phyloP scores from a whole-genome alignment of 148 eudicot species.

The Amaranthus hypochondriacus region DNA sequence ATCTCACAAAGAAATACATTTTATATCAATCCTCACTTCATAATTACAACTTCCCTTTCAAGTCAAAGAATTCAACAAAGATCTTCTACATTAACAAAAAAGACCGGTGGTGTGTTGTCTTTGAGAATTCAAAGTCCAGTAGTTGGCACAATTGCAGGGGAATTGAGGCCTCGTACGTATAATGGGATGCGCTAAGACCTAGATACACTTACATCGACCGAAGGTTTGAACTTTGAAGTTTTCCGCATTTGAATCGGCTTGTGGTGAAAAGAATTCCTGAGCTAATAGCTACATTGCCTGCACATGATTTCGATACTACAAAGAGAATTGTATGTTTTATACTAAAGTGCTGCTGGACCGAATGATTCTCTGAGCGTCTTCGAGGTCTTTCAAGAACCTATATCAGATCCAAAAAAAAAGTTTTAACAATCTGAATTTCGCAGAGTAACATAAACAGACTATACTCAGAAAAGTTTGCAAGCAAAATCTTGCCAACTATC shows the following conservation, averaged over 20 bases:
- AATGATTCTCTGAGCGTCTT: conserved; percentile 74
- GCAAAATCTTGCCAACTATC: too few relatives aligned
- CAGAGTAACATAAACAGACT: too few relatives aligned
- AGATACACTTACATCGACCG: background rate
- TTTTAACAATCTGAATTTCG: background rate
- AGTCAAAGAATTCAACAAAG: background rate
- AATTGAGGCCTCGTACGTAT: background rate
- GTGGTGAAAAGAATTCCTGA: background rate
- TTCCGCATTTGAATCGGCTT: background rate
- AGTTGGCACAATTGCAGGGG: background rate
- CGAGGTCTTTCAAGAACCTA: conserved; percentile 90
- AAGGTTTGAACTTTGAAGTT: background rate
- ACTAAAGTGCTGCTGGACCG: conserved; percentile 47
- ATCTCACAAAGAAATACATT: background rate
- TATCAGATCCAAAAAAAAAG: conserved; percentile 12
- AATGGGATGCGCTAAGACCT: background rate
- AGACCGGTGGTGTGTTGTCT: background rate
- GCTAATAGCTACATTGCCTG: background rate
- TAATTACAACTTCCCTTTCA: conserved; percentile 15
- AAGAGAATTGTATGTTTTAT: conserved; percentile 20
- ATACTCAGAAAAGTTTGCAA: background rate
- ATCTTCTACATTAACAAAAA: conserved; percentile 3
- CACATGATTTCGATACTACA: background rate
- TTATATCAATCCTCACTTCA: background rate
- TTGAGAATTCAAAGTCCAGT: too few relatives aligned